A percentile compares a stretch with the other conserved stretches of the same genome.
Conservation (phyloP, 2,329 filamentous ascomycete species). For the Claviceps sp. region DNA sequence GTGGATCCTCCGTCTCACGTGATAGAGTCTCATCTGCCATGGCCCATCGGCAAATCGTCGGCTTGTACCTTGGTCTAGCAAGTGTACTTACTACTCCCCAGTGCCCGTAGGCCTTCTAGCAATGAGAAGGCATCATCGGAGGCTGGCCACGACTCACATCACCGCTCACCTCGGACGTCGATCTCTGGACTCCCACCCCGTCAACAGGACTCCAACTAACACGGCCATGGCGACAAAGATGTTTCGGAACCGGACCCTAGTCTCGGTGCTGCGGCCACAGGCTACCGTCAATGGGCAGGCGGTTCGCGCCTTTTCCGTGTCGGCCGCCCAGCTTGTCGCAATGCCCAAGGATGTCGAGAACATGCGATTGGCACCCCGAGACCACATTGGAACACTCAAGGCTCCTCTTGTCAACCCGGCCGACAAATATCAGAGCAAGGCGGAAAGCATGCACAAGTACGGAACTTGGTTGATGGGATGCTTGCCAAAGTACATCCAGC, state of each 20-base stretch:
- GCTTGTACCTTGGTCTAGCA: slow-evolving; percentile 6
- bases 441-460: slow-evolving; percentile 81
- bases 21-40: neutral
- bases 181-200: slow-evolving; percentile 9
- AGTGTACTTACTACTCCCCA: neutral
- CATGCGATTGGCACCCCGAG: slow-evolving; percentile 50
- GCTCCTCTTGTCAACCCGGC: slow-evolving; percentile 76
- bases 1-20: slow-evolving; percentile 1
- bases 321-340: slow-evolving; percentile 35
- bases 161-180: neutral
- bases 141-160: neutral
- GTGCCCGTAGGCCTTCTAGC: neutral
- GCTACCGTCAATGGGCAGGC: slow-evolving; percentile 26
- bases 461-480: slow-evolving; percentile 94
- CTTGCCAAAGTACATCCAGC: slow-evolving; percentile 94
- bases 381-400: slow-evolving; percentile 50
- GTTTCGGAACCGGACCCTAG: slow-evolving; percentile 41
- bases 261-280: slow-evolving; percentile 40
- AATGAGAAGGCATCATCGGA: neutral
- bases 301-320: slow-evolving; percentile 37
- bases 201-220: slow-evolving; percentile 31
- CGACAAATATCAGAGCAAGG: slow-evolving; percentile 83
- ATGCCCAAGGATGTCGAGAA: slow-evolving; percentile 50
- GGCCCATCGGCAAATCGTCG: slow-evolving; percentile 16
- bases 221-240: slow-evolving; percentile 47